Percentiles rank a stretch among this genome's conserved stretches.
Evolutionary conservation across 352 stramenopile genomes (phyloP).

Genomic region (Phytophthora sp.): DNA sequence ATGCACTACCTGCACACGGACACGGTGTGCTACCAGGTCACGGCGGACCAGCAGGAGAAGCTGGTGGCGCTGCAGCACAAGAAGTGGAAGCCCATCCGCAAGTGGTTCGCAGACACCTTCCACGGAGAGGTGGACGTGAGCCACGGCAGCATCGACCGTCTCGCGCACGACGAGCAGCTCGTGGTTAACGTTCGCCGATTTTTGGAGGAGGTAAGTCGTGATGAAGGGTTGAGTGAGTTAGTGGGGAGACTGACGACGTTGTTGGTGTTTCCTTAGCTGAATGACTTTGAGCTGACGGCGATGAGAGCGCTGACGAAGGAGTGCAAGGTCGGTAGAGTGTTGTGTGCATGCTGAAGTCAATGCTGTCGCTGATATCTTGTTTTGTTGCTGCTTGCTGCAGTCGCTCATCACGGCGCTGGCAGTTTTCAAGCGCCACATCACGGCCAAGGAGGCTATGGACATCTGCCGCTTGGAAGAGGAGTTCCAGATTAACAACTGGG

Average conservation of each 20-base stretch:
- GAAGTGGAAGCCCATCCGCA: constrained; percentile 85
- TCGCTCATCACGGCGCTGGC: constrained; percentile 85
- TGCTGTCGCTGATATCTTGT: neutral
- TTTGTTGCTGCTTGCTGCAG: constrained; percentile 28
- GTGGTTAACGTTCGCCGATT: constrained; percentile 66
- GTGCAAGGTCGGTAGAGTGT: constrained; percentile 67
- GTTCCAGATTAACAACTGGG: constrained; percentile 90
- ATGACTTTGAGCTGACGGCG: constrained; percentile 77
- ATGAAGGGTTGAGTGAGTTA: neutral
- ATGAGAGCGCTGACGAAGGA: constrained; percentile 83
- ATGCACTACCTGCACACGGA: constrained; percentile 89
- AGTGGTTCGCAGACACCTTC: constrained; percentile 83
- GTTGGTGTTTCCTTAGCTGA: constrained; percentile 39
- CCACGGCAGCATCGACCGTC: constrained; percentile 72
- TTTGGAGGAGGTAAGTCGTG: constrained; percentile 58
- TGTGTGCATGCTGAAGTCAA: neutral
- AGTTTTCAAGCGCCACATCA: constrained; percentile 87
- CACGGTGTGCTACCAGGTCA: constrained; percentile 90
- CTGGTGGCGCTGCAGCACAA: constrained; percentile 82
- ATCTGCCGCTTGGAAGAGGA: constrained; percentile 86
- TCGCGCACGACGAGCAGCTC: constrained; percentile 68
- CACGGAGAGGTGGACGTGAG: constrained; percentile 83
- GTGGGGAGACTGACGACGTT: constrained; percentile 1
- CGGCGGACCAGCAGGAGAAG: constrained; percentile 81
- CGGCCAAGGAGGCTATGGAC: constrained; percentile 85